Evolutionary conservation across 176 grass and related monocot genomes (phyloP).

Genomic region (Chloris gayana): DNA sequence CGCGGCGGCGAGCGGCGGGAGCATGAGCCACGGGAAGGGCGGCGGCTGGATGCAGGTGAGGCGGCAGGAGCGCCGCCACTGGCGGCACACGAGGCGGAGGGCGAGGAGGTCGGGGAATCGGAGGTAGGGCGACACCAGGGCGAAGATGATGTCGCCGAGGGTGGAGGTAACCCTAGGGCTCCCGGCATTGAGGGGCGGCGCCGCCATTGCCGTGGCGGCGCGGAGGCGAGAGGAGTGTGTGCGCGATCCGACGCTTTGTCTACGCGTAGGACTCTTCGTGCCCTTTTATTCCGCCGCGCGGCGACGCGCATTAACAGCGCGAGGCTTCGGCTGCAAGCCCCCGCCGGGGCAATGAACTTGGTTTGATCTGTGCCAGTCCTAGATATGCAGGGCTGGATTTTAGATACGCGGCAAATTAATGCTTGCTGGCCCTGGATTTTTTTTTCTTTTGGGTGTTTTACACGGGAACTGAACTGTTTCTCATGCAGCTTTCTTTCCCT

Average conservation of each 20-base stretch:
- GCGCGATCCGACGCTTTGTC: background rate
- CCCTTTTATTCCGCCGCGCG: conserved; percentile 16
- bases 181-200: background rate
- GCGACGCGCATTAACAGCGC: background rate
- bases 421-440: background rate
- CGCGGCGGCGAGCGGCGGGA: conserved; percentile 22
- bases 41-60: conserved; percentile 32
- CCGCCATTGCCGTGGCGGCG: conserved; percentile 12
- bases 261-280: conserved; percentile 7
- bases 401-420: background rate
- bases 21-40: conserved; percentile 60
- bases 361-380: background rate
- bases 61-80: conserved; percentile 35
- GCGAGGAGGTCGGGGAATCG: conserved; percentile 44
- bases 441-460: background rate
- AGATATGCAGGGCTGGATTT: background rate
- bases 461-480: background rate
- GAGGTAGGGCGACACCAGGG: conserved; percentile 24
- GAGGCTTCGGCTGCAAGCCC: background rate
- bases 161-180: background rate
- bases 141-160: conserved; percentile 19
- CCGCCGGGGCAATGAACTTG: background rate
- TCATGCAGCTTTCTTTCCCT: background rate
- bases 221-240: background rate
- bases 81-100: conserved; percentile 35